Base-by-base conservation (phyloP, 1,284 basidiomycete genomes). In the Heliocybe sulcata region DNA sequence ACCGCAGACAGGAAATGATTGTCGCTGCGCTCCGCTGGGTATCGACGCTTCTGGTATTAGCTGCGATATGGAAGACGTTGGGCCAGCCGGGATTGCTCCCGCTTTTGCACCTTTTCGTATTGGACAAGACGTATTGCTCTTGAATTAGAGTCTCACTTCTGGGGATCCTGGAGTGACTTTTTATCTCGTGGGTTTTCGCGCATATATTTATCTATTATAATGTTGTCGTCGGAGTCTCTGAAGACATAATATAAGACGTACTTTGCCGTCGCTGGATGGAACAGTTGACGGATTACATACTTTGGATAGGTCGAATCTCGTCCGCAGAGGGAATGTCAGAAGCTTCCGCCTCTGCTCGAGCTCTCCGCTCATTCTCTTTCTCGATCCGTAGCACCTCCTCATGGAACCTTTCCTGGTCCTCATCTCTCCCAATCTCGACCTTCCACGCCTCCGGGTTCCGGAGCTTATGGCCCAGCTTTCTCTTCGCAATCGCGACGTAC, bases 401-500 rank as follows among this genome's bases (percentile, higher is more conserved):
- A 29, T 75, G 71, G 55, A 83, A 60, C 57, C 60, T 63, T 49
- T 65, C 59, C 56, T 65, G 63, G 4, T 72, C 64, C 58, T 73
- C 70, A 26, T 65, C 61, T 35, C 58, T 57, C n/a, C 78, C 75
- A 19, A 72, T 66, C 54, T 83, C 79, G 26, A 68, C 68, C 62
- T 69, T 75, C 69, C 76, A 82, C 35, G 60, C 63, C 31, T 63
- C 72, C 0, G 72, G 70, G 54, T 78, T 66, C 58, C 69, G 69
- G 60, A 85, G 57, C 62, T 73, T 79, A 56, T 73, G 73, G 0
- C 84, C 81, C 55, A 80, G 61, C 60, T 64, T 69, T 57, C 65
- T 67, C 67, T 84, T 83, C 52, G 77, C 71, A 64, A 72, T 54
- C 2, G 69, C 85, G 1, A 82, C 75, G 63, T 85, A 88, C 14